phyloP scores from a whole-genome alignment of 2,329 filamentous ascomycete species.

The Orbilia ellipsospora region DNA sequence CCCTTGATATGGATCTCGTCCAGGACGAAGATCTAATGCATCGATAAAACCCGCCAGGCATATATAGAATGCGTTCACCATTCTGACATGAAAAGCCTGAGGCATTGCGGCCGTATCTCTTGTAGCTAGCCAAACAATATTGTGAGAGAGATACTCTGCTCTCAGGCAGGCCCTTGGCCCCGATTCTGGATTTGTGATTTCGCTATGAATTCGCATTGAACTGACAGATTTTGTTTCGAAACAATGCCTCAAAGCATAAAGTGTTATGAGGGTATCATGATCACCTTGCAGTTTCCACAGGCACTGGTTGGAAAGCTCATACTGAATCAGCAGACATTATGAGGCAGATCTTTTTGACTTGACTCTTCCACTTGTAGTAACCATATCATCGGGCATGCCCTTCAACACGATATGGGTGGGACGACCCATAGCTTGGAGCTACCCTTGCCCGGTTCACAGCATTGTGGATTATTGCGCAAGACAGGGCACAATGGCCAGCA shows the following conservation, averaged over 20 bases:
- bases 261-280: conserved; percentile 38
- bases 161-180: background rate
- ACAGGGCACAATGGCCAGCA: conserved; percentile 13
- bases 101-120: conserved; percentile 17
- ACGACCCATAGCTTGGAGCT: conserved; percentile 27
- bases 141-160: background rate
- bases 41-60: conserved; percentile 21
- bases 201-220: conserved; percentile 26
- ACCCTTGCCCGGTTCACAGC: conserved; percentile 25
- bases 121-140: conserved; percentile 2
- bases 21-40: conserved; percentile 40
- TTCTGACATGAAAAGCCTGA: conserved; percentile 13
- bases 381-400: conserved; percentile 30
- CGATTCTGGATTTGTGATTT: conserved; percentile 33
- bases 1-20: conserved; percentile 30
- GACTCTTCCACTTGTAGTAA: conserved; percentile 4
- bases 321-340: conserved; percentile 2
- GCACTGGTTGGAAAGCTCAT: conserved; percentile 29
- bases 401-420: conserved; percentile 10
- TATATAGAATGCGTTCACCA: conserved; percentile 9
- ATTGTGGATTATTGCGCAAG: conserved; percentile 46
- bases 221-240: conserved; percentile 36
- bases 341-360: conserved; percentile 32
- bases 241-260: conserved; percentile 22
- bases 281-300: conserved; percentile 34